Evolutionary conservation across 2,329 filamentous ascomycete genomes (phyloP).

Genomic region (Metarhizium anisopliae): DNA sequence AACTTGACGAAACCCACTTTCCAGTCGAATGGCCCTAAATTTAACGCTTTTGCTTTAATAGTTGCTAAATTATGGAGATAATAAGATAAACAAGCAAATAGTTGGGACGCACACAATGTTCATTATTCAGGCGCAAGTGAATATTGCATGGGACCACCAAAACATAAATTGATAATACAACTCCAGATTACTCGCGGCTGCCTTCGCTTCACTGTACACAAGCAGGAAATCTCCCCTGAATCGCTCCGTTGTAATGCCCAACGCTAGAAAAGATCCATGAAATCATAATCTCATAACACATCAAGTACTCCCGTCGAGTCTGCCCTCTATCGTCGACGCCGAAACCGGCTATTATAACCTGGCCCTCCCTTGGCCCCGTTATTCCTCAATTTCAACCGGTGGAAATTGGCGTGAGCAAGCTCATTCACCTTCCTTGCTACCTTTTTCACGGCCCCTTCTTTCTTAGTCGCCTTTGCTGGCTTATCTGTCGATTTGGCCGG

Average conservation of each 20-base stretch:
- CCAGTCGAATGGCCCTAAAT: no score
- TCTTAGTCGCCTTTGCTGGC: constrained; percentile 20
- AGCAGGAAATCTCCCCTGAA: neutral
- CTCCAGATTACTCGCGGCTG: no score
- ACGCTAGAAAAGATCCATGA: neutral
- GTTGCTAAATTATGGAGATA: no score
- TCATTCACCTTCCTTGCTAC: constrained; percentile 53
- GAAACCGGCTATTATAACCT: constrained; percentile 48
- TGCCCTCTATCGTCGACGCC: constrained; percentile 31
- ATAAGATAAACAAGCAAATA: no score
- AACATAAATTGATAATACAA: no score
- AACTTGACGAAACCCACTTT: no score
- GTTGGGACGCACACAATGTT: no score
- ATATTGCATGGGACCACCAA: no score
- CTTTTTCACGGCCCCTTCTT: constrained; percentile 40
- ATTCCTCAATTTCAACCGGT: constrained; percentile 54
- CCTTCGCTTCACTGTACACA: neutral
- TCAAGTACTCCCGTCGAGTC: neutral
- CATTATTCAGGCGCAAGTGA: no score
- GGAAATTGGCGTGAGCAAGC: constrained; percentile 58
- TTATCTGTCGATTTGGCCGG: constrained; percentile 13
- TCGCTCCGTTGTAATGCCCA: neutral
- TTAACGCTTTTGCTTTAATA: no score
- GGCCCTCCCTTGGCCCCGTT: constrained; percentile 53
- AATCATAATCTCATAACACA: constrained; percentile 3